Evolutionary conservation across 202 grass and related monocot genomes (phyloP).

Genomic region (Dendrocalamus latiflorus): DNA sequence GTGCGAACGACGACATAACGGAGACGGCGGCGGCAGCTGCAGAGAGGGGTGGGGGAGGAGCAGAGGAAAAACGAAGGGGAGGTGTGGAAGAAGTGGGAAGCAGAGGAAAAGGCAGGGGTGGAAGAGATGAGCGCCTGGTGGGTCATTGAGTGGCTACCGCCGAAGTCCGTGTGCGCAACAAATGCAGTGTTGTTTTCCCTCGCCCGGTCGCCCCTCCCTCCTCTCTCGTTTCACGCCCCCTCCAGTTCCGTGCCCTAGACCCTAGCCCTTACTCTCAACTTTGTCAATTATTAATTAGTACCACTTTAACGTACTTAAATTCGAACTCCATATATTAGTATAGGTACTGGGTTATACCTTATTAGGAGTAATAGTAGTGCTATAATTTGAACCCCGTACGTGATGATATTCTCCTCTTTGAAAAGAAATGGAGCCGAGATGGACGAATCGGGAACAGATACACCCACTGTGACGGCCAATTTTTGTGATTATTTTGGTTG

Average conservation of each 20-base stretch:
- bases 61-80: slow-evolving; percentile 50
- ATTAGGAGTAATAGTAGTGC: background rate
- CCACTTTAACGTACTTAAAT: background rate
- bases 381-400: background rate
- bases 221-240: background rate
- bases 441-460: slow-evolving; percentile 10
- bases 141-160: slow-evolving; percentile 95
- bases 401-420: background rate
- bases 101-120: no score
- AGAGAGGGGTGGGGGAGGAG: slow-evolving; percentile 6
- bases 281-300: background rate
- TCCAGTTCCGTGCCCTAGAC: background rate
- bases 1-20: slow-evolving; percentile 45
- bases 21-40: background rate
- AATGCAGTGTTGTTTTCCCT: slow-evolving; percentile 57
- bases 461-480: background rate
- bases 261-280: background rate
- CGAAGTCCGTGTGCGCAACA: slow-evolving; percentile 80
- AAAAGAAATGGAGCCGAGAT: background rate
- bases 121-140: slow-evolving; percentile 77
- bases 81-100: slow-evolving; percentile 38
- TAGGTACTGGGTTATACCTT: background rate
- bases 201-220: background rate
- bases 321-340: background rate
- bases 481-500: background rate